Evolutionary conservation across 306 rosid species (phyloP).

Genomic region (Vigna reflexopilosa): DNA sequence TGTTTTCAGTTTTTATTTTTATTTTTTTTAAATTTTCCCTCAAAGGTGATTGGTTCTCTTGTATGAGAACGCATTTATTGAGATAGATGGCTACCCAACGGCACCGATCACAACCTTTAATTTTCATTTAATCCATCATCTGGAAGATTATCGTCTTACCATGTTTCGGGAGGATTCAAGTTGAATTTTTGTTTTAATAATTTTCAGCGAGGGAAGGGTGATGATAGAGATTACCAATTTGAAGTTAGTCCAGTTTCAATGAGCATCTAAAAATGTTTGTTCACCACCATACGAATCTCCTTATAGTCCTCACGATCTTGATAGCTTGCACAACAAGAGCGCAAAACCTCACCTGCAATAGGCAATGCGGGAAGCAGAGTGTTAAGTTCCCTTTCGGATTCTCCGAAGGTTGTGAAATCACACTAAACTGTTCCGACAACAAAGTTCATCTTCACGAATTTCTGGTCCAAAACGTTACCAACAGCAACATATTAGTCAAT

Average conservation of each 20-base stretch:
- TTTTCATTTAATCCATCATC: slow-evolving; percentile 52
- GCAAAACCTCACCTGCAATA: slow-evolving; percentile 35
- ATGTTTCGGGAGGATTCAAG: not conserved
- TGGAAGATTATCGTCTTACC: not conserved
- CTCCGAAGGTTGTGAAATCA: slow-evolving; percentile 52
- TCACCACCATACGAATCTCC: slow-evolving; percentile 23
- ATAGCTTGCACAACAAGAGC: slow-evolving; percentile 47
- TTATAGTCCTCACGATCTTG: slow-evolving; percentile 44
- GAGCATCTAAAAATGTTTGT: slow-evolving; percentile 49
- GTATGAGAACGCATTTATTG: slow-evolving; percentile 67
- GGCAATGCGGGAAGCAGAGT: slow-evolving; percentile 42
- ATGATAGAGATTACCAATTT: slow-evolving; percentile 45
- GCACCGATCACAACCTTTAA: slow-evolving; percentile 54
- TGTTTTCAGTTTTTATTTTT: not conserved
- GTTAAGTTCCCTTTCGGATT: slow-evolving; percentile 79
- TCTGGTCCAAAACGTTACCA: slow-evolving; percentile 57
- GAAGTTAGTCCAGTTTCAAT: slow-evolving; percentile 32
- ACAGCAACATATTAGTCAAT: slow-evolving; percentile 54
- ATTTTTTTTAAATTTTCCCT: not conserved
- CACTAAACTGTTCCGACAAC: slow-evolving; percentile 40
- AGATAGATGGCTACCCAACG: slow-evolving; percentile 71
- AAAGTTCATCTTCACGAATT: slow-evolving; percentile 47
- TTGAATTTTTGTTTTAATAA: slow-evolving; percentile 4
- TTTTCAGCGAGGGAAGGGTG: slow-evolving; percentile 46
- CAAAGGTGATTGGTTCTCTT: slow-evolving; percentile 18